Base-by-base conservation (phyloP, 345 rosid species). In the Eucalyptus decipiens region DNA sequence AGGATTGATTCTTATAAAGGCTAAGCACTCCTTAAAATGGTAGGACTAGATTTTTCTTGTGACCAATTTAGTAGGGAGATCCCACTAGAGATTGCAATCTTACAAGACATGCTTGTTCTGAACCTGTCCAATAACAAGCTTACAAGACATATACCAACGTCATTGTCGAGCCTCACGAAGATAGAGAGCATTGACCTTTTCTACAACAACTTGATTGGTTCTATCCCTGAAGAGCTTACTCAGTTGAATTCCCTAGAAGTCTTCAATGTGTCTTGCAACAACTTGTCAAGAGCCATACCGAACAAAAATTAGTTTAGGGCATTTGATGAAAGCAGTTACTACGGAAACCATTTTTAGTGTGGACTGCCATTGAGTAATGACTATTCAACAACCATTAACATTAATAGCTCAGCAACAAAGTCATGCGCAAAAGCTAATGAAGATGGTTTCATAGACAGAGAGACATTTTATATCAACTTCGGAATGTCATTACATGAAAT, bases 81-180 rank as follows among this genome's bases (percentile, higher is more conserved):
- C 32, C 67, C 15, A 60, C n/a, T 1, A 11, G 8, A 60, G 32
- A 60, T 60, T 60, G 67, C 32, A 28, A 60, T 26, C n/a, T 60
- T 60, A 28, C 0, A 28, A 6, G n/a, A 60, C 67, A 60, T 26
- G 32, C 67, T 0, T 2, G 32, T 60, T 32, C 1, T 28, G 16
- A 60, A 60, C 67, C 32, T 28, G 8, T 60, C 67, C 2, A 28
- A 60, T 60, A 60, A 60, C 67, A 60, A 60, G n/a, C 16, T 60
- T 60, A 28, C 0, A 6, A 0, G 67, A 60, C n/a, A 26, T 60
- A 60, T 60, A 28, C 2, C 1, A 0, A 28, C 0, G 0, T 60
- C 67, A 28, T 28, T 0, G 1, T 60, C 0, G 32, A 28, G 67
- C 32, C 67, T 28, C 16, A 3, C 8, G 3, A 60, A 60, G 67